Base-by-base conservation (phyloP, 331 rosid genomes). In the Phaseolus coccineus region DNA sequence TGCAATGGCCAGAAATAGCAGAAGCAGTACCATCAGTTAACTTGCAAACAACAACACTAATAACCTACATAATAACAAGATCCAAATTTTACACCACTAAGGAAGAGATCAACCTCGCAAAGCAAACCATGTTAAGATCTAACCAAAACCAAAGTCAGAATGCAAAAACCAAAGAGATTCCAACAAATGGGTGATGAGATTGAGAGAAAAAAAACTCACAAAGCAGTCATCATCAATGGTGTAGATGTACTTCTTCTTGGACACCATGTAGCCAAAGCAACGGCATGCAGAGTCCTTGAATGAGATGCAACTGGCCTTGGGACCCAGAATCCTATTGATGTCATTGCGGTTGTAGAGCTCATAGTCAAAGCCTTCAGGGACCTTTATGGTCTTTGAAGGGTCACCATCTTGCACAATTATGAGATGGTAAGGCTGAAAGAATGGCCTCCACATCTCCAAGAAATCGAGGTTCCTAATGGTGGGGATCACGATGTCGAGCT, bases 381-480 rank as follows among this genome's bases (percentile, higher is more conserved):
- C 89, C 7, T 24, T 37, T 2, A 86, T 86, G 8, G 70, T 77
- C 76, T 86, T 86, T 1, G 89, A 67, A 25, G 89, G 89, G 33
- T 86, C 89, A 46, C 89, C 89, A 40, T 86, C 89, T 10, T 86
- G 89, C 0, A 86, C 89, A 35, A 86, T 86, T 65, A 86, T 86
- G 50, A 86, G 73, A 46, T 86, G 89, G 75, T 86, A 86, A 2
- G 81, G 85, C 76, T 86, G 59, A 16, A 86, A 73, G 73, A 83
- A 86, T 0, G 89, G 89, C 76, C 89, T 83, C 89, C 89, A 86
- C 87, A 83, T 86, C 83, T 86, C 89, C 19, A 86, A 71, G 85
- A 86, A 86, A 48, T 86, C 89, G 1, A 86, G 87, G 77, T 86
- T 86, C 27, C 89, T 50, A 16, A 86, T 86, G 0, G 89, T 86